Conservation (phyloP, 768 basidiomycete species). For the Pisolithus tinctorius region DNA sequence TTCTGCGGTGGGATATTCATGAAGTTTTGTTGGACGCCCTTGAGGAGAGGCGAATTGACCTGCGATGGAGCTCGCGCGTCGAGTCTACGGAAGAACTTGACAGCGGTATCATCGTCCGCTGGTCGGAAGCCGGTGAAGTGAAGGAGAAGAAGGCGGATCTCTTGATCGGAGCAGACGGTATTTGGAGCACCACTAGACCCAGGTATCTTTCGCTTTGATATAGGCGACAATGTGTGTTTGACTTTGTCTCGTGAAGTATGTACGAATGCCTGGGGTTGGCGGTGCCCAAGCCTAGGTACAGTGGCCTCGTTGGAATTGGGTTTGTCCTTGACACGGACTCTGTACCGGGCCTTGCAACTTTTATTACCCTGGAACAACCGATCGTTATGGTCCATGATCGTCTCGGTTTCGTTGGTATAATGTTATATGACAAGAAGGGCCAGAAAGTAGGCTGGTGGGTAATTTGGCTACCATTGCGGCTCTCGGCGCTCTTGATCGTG, state of each 20-base stretch:
- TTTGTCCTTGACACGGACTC: constrained; percentile 10
- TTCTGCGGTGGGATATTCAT: constrained; percentile 25
- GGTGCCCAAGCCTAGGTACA: constrained; percentile 21
- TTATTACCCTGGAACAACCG: constrained; percentile 15
- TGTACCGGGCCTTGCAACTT: constrained; percentile 15
- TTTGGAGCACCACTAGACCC: constrained; percentile 23
- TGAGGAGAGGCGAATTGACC: constrained; percentile 11
- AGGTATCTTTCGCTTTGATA: constrained; percentile 8
- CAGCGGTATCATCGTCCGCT: constrained; percentile 21
- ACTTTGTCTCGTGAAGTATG: constrained; percentile 14
- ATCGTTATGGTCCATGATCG: constrained; percentile 25
- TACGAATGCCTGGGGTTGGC: constrained; percentile 12
- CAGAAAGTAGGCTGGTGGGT: constrained; percentile 21
- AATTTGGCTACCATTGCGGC: background rate
- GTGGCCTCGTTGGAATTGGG: constrained; percentile 22
- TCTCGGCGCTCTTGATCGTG: background rate
- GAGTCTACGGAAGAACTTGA: constrained; percentile 17
- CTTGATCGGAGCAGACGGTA: constrained; percentile 25
- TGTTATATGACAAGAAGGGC: constrained; percentile 18
- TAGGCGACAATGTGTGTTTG: background rate
- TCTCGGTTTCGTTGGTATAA: constrained; percentile 22
- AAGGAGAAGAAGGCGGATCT: constrained; percentile 25
- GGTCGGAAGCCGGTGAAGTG: constrained; percentile 13
- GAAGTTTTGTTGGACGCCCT: constrained; percentile 25
- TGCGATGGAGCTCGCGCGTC: constrained; percentile 21